Percentiles rank a stretch among this genome's conserved stretches.
These are phyloP conservation scores for Linum lewisii DNA, from an alignment of 345 rosid genomes.

Conservation along the genomic window DNA sequence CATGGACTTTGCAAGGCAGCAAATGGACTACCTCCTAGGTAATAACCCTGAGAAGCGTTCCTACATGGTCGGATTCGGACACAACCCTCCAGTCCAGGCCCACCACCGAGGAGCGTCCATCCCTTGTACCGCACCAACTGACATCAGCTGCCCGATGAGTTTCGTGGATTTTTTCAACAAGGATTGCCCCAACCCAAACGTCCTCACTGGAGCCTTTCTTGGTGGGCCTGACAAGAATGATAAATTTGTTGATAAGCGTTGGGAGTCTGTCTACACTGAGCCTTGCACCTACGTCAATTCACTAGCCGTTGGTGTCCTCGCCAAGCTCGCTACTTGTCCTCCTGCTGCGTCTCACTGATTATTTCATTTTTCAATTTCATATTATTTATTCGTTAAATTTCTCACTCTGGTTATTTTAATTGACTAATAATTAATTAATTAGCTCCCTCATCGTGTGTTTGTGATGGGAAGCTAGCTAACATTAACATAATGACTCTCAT, in stretches of 20 bases:
- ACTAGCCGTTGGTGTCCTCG: slow-evolving; percentile 53
- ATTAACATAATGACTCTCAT: no score
- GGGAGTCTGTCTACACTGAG: slow-evolving; percentile 57
- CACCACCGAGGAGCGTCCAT: slow-evolving; percentile 89
- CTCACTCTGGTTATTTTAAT: no score
- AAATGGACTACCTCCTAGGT: slow-evolving; percentile 83
- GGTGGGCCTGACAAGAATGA: slow-evolving; percentile 86
- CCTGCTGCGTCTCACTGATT: not conserved
- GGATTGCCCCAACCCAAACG: slow-evolving; percentile 54
- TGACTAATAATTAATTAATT: no score
- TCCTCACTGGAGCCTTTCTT: slow-evolving; percentile 71
- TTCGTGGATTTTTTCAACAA: slow-evolving; percentile 42
- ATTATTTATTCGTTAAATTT: no score
- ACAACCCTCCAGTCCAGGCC: slow-evolving; percentile 64
- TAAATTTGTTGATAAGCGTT: slow-evolving; percentile 50
- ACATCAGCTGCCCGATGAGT: slow-evolving; percentile 49
- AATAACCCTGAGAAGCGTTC: slow-evolving; percentile 70
- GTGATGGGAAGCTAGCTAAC: no score
- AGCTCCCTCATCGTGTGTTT: no score
- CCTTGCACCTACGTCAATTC: slow-evolving; percentile 92
- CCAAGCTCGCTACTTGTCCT: slow-evolving; percentile 43
- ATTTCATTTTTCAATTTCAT: no score
- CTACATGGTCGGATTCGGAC: slow-evolving; percentile 83
- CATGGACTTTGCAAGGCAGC: slow-evolving; percentile 50
- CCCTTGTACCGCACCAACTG: slow-evolving; percentile 17